These are phyloP conservation scores for Monosporozyma aerobia DNA, from an alignment of 805 yeast species.

Conservation along the genomic window DNA sequence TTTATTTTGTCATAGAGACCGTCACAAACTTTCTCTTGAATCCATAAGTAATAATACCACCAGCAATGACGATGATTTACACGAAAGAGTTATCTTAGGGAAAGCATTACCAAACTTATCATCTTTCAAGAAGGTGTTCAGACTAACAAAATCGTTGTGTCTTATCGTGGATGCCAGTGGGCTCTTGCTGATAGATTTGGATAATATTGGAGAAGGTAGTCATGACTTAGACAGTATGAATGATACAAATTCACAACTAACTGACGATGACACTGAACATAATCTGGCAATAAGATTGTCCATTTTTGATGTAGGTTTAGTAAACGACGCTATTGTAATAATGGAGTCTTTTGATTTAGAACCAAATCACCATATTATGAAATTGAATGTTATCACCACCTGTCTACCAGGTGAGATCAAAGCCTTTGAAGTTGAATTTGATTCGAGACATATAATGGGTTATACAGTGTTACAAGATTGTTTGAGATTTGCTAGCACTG, in stretches of 20 bases:
- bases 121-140: constrained; percentile 20
- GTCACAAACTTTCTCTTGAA: neutral
- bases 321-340: constrained; percentile 17
- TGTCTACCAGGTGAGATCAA: constrained; percentile 17
- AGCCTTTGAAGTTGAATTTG: constrained; percentile 16
- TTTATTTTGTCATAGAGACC: constrained; percentile 4
- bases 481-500: constrained; percentile 7
- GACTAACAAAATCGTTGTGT: constrained; percentile 16
- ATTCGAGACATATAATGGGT: constrained; percentile 14
- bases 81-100: neutral
- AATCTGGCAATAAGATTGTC: constrained; percentile 12
- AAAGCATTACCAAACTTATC: constrained; percentile 5
- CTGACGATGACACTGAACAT: constrained; percentile 1
- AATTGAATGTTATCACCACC: constrained; percentile 13
- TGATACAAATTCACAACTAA: neutral
- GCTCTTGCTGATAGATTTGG: constrained; percentile 15
- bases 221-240: neutral
- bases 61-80: neutral
- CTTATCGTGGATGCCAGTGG: constrained; percentile 20
- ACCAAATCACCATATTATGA: constrained; percentile 3
- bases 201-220: constrained; percentile 6
- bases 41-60: neutral
- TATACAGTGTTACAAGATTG: constrained; percentile 13
- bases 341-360: constrained; percentile 7
- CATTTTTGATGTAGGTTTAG: constrained; percentile 15